Conservation (phyloP, 2,329 filamentous ascomycete genomes). For the Hypoxylon sp. region DNA sequence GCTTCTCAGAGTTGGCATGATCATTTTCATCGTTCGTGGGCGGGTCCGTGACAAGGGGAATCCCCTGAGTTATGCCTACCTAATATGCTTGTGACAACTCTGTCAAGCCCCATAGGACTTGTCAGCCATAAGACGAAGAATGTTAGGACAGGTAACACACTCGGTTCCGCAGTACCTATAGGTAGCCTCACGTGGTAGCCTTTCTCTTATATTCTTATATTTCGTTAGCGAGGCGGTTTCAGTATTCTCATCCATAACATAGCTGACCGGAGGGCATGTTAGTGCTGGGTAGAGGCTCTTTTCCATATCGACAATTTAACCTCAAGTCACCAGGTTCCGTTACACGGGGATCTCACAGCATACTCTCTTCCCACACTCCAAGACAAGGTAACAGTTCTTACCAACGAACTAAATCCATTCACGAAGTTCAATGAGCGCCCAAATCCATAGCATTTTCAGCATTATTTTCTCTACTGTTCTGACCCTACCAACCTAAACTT, state of each 20-base stretch:
- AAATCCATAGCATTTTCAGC: background rate
- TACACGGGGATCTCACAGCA: background rate
- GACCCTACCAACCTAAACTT: background rate
- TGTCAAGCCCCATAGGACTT: background rate
- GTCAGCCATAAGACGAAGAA: background rate
- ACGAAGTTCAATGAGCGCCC: background rate
- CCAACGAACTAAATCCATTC: background rate
- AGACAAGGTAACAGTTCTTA: background rate
- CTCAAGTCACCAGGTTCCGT: background rate
- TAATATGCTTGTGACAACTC: background rate
- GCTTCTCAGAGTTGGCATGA: background rate
- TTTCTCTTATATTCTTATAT: background rate
- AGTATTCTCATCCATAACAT: background rate
- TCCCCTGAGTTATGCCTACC: background rate
- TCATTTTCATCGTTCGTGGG: background rate
- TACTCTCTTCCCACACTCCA: background rate
- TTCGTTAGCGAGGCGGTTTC: background rate
- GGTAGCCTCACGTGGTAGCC: no score
- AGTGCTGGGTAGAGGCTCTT: constrained; percentile 4
- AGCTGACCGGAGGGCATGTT: background rate
- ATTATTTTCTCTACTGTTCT: background rate
- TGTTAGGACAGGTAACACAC: no score
- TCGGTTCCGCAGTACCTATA: background rate
- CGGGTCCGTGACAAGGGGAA: background rate
- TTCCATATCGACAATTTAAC: background rate